Evolutionary conservation across 345 rosid species (phyloP).

Genomic region (Carallia brachiata): DNA sequence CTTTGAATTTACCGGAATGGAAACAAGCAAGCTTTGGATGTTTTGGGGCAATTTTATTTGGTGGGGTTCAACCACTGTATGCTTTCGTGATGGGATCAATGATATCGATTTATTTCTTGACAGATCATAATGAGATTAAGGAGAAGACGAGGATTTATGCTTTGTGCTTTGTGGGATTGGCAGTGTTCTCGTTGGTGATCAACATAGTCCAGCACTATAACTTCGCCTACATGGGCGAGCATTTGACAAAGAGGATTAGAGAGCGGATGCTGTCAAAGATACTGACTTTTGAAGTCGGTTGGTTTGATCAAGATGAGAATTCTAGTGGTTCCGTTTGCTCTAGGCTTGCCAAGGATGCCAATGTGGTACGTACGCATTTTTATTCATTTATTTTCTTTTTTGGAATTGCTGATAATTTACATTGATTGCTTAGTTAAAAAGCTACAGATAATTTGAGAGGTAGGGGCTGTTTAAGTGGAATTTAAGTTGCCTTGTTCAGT

Average conservation of each 20-base stretch:
- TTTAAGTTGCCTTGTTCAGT: no score
- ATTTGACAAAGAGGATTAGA: constrained; percentile 34
- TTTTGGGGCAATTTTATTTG: constrained; percentile 38
- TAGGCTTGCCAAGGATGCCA: constrained; percentile 35
- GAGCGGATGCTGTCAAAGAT: constrained; percentile 36
- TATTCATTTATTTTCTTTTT: neutral
- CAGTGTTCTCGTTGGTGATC: constrained; percentile 19
- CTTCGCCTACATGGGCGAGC: constrained; percentile 38
- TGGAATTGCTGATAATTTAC: neutral
- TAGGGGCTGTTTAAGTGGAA: no score
- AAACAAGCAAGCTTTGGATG: constrained; percentile 30
- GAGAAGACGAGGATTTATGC: constrained; percentile 31
- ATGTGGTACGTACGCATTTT: constrained; percentile 24
- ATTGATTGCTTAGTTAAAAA: no score
- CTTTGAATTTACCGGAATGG: constrained; percentile 35
- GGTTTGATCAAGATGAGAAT: constrained; percentile 42
- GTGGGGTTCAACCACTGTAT: constrained; percentile 41
- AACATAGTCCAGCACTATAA: constrained; percentile 34
- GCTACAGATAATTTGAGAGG: no score
- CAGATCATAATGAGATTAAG: constrained; percentile 27
- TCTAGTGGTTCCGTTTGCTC: constrained; percentile 38
- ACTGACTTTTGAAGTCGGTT: constrained; percentile 40
- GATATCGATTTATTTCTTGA: constrained; percentile 26
- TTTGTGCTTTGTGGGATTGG: constrained; percentile 33
- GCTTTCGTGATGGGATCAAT: constrained; percentile 34